Evolutionary conservation across 140 eudicot genomes (phyloP), one percentile per base, ranked within the genome.

Genomic region (Stevia rebaudiana): DNA sequence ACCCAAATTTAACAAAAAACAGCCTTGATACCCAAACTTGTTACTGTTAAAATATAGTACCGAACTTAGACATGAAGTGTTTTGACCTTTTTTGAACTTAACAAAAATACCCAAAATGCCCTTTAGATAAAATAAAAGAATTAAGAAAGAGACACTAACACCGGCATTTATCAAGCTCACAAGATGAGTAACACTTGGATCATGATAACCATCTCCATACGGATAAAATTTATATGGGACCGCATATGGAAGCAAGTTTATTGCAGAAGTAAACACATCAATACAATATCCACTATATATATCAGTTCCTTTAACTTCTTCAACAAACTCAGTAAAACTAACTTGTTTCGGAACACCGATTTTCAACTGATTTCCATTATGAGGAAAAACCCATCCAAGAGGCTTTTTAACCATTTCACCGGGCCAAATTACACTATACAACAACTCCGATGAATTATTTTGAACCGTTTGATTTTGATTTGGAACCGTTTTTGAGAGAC

Each of bases 321-420:
- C 63, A 15, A 86, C 90, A 67, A 90, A 86, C 23, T 80, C 90
- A 44, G 33, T 80, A 65, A 74, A 90, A 72, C 94, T 87, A 53
- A 77, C 94, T 11, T 86, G 78, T 17, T 60, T 63, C 12, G 94
- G 87, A n/a, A 90, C 88, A 11, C 84, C 95, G 8, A 90, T 76
- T 37, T 71, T 76, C 54, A 90, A 30, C 15, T 71, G 77, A 52
- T 70, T 82, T 33, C 95, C 97, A 18, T 84, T 76, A 15, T 75
- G 80, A 1, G 97, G 95, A 47, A 82, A 90, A 51, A 79, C 94
- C 95, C 95, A 87, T 39, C 95, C 97, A 16, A 88, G 90, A 19
- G 95, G 97, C 51, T 55, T 81, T 59, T 40, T 44, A 31, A 63
- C 63, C 11, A 83, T 71, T 74, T 85, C 76, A 11, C 97, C 95